These are phyloP conservation scores for Neurospora sp. DNA, from an alignment of 495 filamentous ascomycete genomes.

Conservation along the genomic window DNA sequence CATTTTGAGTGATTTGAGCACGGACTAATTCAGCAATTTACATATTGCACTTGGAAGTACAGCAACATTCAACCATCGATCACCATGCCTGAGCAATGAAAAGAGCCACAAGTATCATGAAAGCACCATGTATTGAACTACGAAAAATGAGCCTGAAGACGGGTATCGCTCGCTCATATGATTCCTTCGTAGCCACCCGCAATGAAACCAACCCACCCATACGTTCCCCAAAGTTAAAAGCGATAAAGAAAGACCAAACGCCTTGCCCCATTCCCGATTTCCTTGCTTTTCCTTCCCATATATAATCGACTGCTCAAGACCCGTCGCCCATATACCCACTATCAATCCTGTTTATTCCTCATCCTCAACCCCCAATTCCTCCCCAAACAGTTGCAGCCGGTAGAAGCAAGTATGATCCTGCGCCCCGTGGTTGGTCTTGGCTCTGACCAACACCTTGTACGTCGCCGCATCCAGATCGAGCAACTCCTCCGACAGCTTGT, in stretches of 20 bases:
- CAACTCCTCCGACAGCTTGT: conserved; percentile 35
- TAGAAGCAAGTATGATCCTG: conserved; percentile 53
- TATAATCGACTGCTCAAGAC: neutral
- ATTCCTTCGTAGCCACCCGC: neutral
- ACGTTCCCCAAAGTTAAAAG: neutral
- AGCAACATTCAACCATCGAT: neutral
- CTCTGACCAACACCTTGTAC: conserved; percentile 38
- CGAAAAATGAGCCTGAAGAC: neutral
- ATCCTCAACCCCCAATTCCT: conserved; percentile 7
- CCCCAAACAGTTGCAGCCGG: conserved; percentile 45
- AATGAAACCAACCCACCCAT: neutral
- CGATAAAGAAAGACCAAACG: neutral
- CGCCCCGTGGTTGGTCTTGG: conserved; percentile 42
- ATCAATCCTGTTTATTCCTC: neutral
- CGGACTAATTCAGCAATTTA: neutral
- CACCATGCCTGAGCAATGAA: neutral
- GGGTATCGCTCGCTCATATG: neutral
- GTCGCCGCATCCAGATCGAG: conserved; percentile 22
- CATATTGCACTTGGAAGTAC: neutral
- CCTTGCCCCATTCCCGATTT: neutral
- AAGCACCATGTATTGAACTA: neutral
- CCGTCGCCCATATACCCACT: neutral
- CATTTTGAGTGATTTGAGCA: neutral
- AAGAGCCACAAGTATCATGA: neutral
- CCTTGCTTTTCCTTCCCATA: neutral